Conservation (phyloP, 768 basidiomycete species). For the Fomitopsis pulvina region DNA sequence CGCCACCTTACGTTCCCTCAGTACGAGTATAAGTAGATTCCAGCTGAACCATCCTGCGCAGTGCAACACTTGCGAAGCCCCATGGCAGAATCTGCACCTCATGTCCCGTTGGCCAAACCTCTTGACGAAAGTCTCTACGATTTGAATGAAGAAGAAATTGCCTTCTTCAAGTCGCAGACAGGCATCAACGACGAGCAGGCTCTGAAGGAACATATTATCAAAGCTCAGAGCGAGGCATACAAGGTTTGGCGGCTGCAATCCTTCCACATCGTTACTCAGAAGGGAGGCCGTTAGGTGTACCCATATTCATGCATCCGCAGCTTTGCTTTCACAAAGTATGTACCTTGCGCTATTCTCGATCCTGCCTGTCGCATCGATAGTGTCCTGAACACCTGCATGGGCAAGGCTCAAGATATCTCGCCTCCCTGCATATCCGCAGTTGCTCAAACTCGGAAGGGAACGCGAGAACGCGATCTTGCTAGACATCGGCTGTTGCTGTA, state of each 20-base stretch:
- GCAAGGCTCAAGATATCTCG: background rate
- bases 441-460: background rate
- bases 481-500: background rate
- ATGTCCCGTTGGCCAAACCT: background rate
- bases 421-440: background rate
- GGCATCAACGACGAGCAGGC: constrained; percentile 18
- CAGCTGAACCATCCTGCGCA: too few relatives aligned
- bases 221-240: constrained; percentile 17
- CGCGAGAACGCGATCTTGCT: background rate
- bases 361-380: background rate
- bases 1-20: too few relatives aligned
- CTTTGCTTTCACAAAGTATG: background rate
- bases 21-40: too few relatives aligned
- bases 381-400: background rate
- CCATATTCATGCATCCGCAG: background rate
- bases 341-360: background rate
- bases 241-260: constrained; percentile 4
- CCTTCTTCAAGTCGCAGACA: constrained; percentile 10
- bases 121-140: background rate
- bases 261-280: background rate
- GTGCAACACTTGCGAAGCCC: too few relatives aligned
- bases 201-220: constrained; percentile 20
- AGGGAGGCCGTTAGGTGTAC: background rate
- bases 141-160: background rate
- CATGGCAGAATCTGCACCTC: too few relatives aligned